Base-by-base conservation (phyloP, 129 eudicot species). In the sunflower (Helianthus annuus) region DNA sequence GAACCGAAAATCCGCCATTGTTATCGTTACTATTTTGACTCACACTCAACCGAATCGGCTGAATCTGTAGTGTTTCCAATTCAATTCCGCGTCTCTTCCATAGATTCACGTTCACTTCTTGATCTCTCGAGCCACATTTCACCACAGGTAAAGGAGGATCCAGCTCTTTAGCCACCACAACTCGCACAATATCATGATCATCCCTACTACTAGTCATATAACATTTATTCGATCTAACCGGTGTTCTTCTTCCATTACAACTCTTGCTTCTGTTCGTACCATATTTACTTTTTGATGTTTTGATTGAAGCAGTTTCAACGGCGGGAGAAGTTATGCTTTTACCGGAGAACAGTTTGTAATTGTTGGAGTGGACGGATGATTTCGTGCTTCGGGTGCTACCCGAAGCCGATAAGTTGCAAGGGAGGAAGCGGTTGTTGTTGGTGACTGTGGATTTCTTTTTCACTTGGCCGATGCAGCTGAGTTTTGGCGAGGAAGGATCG, bases 121-220 rank as follows among this genome's bases (percentile, higher is more conserved):
- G 69, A 66, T 82, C 84, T 19, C 46, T 68, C 4, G 76, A 69
- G n/a, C 79, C 16, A 34, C 70, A 56, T 84, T 83, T 90, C 78
- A 87, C 85, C 78, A 90, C 97, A 57, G 97, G 97, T 83, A 90
- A 85, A 38, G 96, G 96, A 27, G 97, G 97, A 83, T 90, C 97
- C 76, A 87, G 6, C 53, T 87, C 87, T 52, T 48, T 72, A 11
- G 82, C 62, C 70, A 85, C 62, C 75, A 68, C 70, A 45, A 36
- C 66, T 69, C 76, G 61, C 66, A 49, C 51, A 22, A 40, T 7
- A 77, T 49, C 66, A 58, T 44, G 81, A 77, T 77, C 81, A 42
- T 71, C 71, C 17, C 61, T 76, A 48, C 61, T 76, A 48, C 80
- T 69, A 62, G 56, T 48, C 61, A 38, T 51, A 27, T 46, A 40